Evolutionary conservation across 2,329 filamentous ascomycete genomes (phyloP).

Genomic region (Lachnum nothofagi): DNA sequence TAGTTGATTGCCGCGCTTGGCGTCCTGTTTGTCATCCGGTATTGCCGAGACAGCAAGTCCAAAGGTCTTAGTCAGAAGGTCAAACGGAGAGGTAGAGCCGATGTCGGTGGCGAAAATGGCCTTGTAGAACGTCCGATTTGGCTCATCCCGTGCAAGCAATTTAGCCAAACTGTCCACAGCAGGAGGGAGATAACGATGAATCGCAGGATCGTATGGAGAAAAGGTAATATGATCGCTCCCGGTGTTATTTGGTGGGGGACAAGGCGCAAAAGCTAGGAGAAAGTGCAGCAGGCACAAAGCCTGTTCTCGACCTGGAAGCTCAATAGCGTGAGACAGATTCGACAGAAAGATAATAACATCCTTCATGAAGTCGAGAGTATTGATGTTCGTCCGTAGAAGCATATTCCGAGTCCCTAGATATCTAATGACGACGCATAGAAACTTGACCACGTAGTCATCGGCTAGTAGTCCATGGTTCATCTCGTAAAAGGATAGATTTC

Average conservation of each 20-base stretch:
- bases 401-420: conserved; percentile 85
- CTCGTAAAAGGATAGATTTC: conserved; percentile 83
- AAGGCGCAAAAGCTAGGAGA: conserved; percentile 81
- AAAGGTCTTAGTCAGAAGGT: conserved; percentile 82
- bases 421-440: conserved; percentile 76
- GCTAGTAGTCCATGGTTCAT: conserved; percentile 73
- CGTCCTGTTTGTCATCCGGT: conserved; percentile 57
- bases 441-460: conserved; percentile 72
- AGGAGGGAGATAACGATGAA: conserved; percentile 83
- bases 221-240: conserved; percentile 64
- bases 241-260: conserved; percentile 57
- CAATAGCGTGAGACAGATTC: conserved; percentile 75
- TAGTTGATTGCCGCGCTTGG: conserved; percentile 51
- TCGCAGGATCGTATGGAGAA: conserved; percentile 68
- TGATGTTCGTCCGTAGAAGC: conserved; percentile 73
- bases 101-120: conserved; percentile 73
- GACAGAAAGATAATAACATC: conserved; percentile 84
- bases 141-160: conserved; percentile 84
- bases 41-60: conserved; percentile 79
- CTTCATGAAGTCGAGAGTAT: conserved; percentile 96
- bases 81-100: conserved; percentile 58
- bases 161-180: conserved; percentile 90
- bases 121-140: conserved; percentile 81
- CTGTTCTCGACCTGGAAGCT: conserved; percentile 81
- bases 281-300: conserved; percentile 83